Evolutionary conservation across 1,284 basidiomycete genomes (phyloP), one percentile per base, ranked within the genome.

Genomic region (Ceratobasidium sp.): DNA sequence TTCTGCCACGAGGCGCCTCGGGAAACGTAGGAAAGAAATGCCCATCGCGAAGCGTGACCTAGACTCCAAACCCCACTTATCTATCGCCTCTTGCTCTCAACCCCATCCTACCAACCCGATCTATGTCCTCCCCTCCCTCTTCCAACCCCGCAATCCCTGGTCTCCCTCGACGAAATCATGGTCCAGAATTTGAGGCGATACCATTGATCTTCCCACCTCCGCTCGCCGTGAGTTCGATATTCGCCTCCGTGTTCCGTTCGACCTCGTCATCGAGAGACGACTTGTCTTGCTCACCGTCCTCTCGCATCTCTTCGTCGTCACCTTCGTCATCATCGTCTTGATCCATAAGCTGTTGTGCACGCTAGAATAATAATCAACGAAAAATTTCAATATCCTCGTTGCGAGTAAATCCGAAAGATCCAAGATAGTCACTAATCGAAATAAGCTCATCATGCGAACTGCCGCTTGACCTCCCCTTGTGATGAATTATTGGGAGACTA

Each of bases 271-370:
- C 72, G 33, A 75, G 40, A 20, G 72, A 75, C 15, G 49, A 56
- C 23, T 70, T 82, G 42, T 82, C 81, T 60, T 84, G 83, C 56
- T 82, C 83, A 60, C 82, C 82, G 60, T 82, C 82, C 67, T 84
- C 82, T 46, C 78, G 75, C 70, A 67, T 78, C 40, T 82, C 82
- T 40, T 80, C 83, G 12, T 58, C 66, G 55, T 72, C 68, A 20
- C 66, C 79, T 39, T 84, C 86, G 0, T 91, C 91, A 0, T 93
- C 92, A 0, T 94, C 93, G 0, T 94, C 93, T 1, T 92, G 90
- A 1, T 88, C 90, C 85, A 91, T 88, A 73, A 94, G 85, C 81
- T 88, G 84, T 80, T 89, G 88, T 42, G 94, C 93, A 80, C 88
- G 89, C 93, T 94, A 83, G 49, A 71, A 61, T 40, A 49, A 70